Base-by-base conservation (phyloP, 208 protist genomes). In the Acanthamoeba lugdunensis region DNA sequence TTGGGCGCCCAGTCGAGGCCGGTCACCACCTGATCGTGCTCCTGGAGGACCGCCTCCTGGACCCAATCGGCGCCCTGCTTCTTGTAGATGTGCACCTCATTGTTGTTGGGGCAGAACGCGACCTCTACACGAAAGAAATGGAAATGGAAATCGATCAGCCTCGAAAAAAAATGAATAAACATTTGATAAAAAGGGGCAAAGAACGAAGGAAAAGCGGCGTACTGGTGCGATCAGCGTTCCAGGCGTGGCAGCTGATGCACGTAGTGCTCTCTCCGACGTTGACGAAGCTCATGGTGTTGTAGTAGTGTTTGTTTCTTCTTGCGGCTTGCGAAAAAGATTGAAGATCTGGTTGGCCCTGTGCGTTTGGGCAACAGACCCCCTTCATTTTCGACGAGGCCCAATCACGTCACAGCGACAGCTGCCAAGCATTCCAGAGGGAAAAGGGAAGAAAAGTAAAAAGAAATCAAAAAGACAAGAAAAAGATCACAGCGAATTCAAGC, bases 1-100 rank as follows among this genome's bases (percentile, higher is more conserved):
- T 96, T 95, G 61, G 93, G 94, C 56, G 95, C 97, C 98, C 98
- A 99, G 93, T 98, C 98, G 65, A 98, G 96, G 56, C 94, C 93
- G 3, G 97, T 98, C 25, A 98, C 97, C 30, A 96, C 87, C 75
- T 97, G 95, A 85, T 97, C 97, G 92, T 98, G 98, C 97, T 98
- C 56, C 30, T 25, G 23, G 88, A 82, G 56, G 94, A 95, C 89
- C 94, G 92, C 41, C 21, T 73, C 28, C 50, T 77, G 23, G 33
- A 84, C 73, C 90, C 90, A 93, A 5, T 93, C 94, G 1, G 48
- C 89, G 85, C 94, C 96, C 61, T 96, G 58, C 61, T 96, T 95
- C 63, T 95, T 87, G 96, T 97, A 98, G 88, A 98, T 98, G 67
- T 96, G 89, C n/a, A 98, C 90, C 58, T 97, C 95, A 54, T 95